Base-by-base conservation (phyloP, 1,284 basidiomycete genomes). In the Somion occarium region DNA sequence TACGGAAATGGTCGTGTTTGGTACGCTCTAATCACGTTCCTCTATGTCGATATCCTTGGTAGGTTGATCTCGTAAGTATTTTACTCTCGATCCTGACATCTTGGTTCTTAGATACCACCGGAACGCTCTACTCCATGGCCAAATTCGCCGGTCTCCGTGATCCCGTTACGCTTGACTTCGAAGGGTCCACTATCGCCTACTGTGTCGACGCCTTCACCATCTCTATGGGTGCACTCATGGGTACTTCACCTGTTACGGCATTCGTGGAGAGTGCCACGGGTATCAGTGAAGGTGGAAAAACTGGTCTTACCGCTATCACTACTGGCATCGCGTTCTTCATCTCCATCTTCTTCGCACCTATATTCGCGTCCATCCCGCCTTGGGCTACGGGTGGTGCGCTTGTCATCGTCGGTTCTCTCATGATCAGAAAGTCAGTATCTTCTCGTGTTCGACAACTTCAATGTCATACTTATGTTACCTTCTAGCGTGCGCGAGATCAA, bases 381-480 rank as follows among this genome's bases (percentile, higher is more conserved):
- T 95, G 91, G 89, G 91, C 92, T 1, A 95, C 92, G 0, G 92
- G 92, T 4, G 87, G 90, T 53, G 91, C 91, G 3, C 73, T 95
- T 44, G 80, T 92, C 54, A 88, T 95, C 54, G 91, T 93, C 37
- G 92, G 92, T 22, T 88, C 86, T 23, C 74, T 94, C 64, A 95
- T 95, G 92, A 91, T 92, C 64, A 79, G 85, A 62, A 93, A 91
- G 81, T 82, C 53, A 43, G 79, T 57, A 25, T 15, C 18, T 44
- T n/a, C 26, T 12, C 27, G 42, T 22, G 19, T 45, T 23, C 22
- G 4, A 46, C 30, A 39, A 26, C 22, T 23, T 20, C 20, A 49
- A 26, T n/a, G 3, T 20, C 12, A 22, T 53, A 12, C 45, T 47
- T 30, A 47, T 27, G 7, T 19, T 9, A n/a, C 24, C 22, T 13